These are phyloP conservation scores for Talaromyces sp. DNA, from an alignment of 2,329 filamentous ascomycete species.

Conservation along the genomic window DNA sequence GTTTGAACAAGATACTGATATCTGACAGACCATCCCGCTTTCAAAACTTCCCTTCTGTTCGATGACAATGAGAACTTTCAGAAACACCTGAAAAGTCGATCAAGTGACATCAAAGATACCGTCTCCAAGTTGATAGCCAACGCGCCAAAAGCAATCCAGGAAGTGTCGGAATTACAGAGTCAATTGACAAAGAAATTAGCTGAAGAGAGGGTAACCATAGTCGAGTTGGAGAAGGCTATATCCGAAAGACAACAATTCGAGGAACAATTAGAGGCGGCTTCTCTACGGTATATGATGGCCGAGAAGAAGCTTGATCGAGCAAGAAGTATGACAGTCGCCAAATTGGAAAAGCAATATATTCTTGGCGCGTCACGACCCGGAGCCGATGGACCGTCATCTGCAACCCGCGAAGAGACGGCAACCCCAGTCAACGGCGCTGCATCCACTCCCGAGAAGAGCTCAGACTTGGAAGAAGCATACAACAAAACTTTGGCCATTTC, in stretches of 20 bases:
- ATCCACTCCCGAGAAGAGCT: conserved; percentile 54
- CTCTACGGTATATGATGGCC: conserved; percentile 86
- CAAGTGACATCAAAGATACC: conserved; percentile 70
- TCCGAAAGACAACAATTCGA: conserved; percentile 81
- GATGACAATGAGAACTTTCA: conserved; percentile 63
- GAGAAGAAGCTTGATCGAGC: conserved; percentile 91
- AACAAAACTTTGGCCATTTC: conserved; percentile 74
- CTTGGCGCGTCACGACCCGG: conserved; percentile 57
- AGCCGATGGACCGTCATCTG: conserved; percentile 45
- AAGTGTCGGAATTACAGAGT: conserved; percentile 68
- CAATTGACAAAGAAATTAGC: conserved; percentile 74
- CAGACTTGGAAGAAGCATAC: conserved; percentile 70
- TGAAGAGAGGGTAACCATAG: conserved; percentile 74
- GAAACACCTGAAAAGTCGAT: conserved; percentile 72
- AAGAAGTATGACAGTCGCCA: conserved; percentile 84
- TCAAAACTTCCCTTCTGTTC: conserved; percentile 55
- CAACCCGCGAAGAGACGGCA: conserved; percentile 52
- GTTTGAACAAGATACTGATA: background rate
- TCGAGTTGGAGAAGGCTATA: conserved; percentile 70
- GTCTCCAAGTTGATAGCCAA: conserved; percentile 65
- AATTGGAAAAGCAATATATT: conserved; percentile 84
- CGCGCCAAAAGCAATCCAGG: conserved; percentile 53
- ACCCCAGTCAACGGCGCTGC: conserved; percentile 54
- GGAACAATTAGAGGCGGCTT: conserved; percentile 82
- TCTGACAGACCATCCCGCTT: conserved; percentile 28